Evolutionary conservation across 768 basidiomycete species (phyloP).

Genomic region (Thelephora ganbajun): DNA sequence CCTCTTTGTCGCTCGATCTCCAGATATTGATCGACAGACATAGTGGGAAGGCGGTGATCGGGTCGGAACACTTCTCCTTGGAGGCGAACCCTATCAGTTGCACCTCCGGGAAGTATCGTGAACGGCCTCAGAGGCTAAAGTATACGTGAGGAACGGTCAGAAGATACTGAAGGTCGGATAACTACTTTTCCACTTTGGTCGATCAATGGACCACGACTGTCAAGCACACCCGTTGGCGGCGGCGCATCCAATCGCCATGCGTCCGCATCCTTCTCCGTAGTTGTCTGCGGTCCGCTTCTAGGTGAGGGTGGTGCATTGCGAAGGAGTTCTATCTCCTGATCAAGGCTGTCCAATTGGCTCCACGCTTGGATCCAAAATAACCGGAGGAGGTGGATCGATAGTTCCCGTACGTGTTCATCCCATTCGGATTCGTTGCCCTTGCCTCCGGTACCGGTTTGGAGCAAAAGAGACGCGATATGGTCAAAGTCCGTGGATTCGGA

Average conservation of each 20-base stretch:
- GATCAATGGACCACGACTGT: conserved; percentile 49
- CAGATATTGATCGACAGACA: conserved; percentile 93
- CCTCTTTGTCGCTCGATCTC: conserved; percentile 74
- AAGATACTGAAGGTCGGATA: neutral
- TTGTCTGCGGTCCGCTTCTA: conserved; percentile 7
- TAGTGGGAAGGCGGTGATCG: conserved; percentile 76
- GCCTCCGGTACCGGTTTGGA: conserved; percentile 13
- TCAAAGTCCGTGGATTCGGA: conserved; percentile 4
- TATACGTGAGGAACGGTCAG: conserved; percentile 6
- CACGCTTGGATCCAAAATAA: conserved; percentile 59
- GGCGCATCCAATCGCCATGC: conserved; percentile 67
- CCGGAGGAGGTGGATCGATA: conserved; percentile 56
- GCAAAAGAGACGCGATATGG: neutral
- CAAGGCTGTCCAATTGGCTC: conserved; percentile 48
- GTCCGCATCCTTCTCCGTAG: conserved; percentile 28
- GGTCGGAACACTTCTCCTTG: conserved; percentile 76
- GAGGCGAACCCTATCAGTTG: conserved; percentile 53
- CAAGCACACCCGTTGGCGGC: conserved; percentile 15
- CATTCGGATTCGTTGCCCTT: conserved; percentile 42
- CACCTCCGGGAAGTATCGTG: conserved; percentile 71
- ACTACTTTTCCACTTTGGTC: conserved; percentile 67
- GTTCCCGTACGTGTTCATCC: conserved; percentile 54
- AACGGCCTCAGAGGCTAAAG: conserved; percentile 78
- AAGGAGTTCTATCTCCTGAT: conserved; percentile 63
- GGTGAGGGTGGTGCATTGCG: conserved; percentile 36